Conservation (phyloP, 2,329 filamentous ascomycete species). For the Alternaria sp. region DNA sequence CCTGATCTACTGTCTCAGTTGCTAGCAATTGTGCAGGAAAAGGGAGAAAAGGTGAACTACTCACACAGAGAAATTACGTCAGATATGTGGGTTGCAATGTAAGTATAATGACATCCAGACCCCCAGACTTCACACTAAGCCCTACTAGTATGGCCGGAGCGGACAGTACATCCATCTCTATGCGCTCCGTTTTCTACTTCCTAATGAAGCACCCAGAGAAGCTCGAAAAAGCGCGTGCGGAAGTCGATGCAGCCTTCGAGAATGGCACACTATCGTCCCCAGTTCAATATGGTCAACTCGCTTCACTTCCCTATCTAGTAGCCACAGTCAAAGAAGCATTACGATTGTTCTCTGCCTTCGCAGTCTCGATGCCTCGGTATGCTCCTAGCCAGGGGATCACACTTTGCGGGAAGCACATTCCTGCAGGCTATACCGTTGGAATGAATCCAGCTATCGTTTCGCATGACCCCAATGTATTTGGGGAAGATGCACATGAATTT, state of each 20-base stretch:
- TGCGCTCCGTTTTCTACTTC: conserved; percentile 52
- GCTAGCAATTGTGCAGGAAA: conserved; percentile 38
- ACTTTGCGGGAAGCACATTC: conserved; percentile 68
- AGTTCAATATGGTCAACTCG: conserved; percentile 56
- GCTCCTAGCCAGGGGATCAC: conserved; percentile 70
- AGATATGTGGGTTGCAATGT: conserved; percentile 44
- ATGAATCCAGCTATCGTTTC: conserved; percentile 71
- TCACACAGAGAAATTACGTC: conserved; percentile 37
- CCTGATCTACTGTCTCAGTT: conserved; percentile 44
- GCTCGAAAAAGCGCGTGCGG: conserved; percentile 20
- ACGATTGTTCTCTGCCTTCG: conserved; percentile 76
- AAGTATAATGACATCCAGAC: conserved; percentile 17
- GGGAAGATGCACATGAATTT: conserved; percentile 6
- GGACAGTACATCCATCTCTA: conserved; percentile 49
- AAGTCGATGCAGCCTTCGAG: conserved; percentile 29
- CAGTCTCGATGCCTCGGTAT: conserved; percentile 75
- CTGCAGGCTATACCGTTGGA: conserved; percentile 75
- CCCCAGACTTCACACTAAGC: not conserved
- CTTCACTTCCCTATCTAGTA: conserved; percentile 76
- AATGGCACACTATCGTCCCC: conserved; percentile 21
- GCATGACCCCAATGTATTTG: conserved; percentile 7
- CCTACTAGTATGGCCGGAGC: conserved; percentile 44
- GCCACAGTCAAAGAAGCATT: conserved; percentile 81
- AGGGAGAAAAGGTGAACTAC: conserved; percentile 44
- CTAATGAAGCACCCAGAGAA: conserved; percentile 45